Conservation (phyloP, 352 stramenopile species). For the Phytophthora litchii region DNA sequence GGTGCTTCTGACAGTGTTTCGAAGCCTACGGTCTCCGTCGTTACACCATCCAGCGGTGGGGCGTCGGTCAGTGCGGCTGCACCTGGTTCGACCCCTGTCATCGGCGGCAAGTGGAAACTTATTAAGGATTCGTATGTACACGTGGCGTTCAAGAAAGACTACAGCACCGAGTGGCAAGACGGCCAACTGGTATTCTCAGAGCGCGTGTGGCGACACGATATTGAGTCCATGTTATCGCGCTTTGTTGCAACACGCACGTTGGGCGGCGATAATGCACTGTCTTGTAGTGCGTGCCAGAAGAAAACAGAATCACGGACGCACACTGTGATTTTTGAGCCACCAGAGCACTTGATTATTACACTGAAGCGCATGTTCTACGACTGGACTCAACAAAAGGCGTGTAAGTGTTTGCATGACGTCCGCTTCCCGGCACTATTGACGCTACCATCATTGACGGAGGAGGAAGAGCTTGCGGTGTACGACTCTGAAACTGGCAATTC, state of each 20-base stretch:
- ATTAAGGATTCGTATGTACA: constrained; percentile 88
- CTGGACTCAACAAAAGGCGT: constrained; percentile 87
- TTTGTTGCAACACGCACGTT: constrained; percentile 84
- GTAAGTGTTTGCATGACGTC: constrained; percentile 88
- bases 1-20: constrained; percentile 25
- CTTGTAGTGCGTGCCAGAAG: constrained; percentile 66
- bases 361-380: constrained; percentile 92
- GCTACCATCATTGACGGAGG: constrained; percentile 61
- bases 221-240: constrained; percentile 81
- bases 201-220: constrained; percentile 83
- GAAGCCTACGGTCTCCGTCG: constrained; percentile 21
- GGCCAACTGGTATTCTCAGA: constrained; percentile 80
- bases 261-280: constrained; percentile 80
- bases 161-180: constrained; percentile 87
- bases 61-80: constrained; percentile 11
- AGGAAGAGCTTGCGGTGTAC: constrained; percentile 53
- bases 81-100: constrained; percentile 17
- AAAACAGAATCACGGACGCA: constrained; percentile 86
- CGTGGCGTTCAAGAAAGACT: constrained; percentile 91
- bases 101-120: constrained; percentile 69
- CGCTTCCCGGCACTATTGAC: constrained; percentile 73
- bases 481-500: constrained; percentile 15
- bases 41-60: constrained; percentile 18
- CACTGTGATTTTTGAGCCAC: constrained; percentile 82
- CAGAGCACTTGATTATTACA: constrained; percentile 85